A percentile compares a stretch with the other conserved stretches of the same genome.
These are phyloP conservation scores for Cocos nucifera DNA, from an alignment of 176 grass and related monocot genomes.

Conservation along the genomic window DNA sequence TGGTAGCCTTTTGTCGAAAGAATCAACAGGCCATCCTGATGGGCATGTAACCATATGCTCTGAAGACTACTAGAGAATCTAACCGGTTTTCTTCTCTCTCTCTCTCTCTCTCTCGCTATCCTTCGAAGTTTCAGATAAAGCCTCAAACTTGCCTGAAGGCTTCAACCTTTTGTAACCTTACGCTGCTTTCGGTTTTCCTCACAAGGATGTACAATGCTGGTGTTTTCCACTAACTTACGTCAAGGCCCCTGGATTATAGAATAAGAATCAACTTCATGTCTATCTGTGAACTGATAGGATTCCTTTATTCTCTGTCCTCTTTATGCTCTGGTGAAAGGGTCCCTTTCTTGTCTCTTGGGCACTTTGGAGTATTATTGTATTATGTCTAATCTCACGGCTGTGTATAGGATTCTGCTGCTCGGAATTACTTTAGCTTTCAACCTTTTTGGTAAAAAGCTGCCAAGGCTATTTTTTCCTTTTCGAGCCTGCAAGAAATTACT, in stretches of 20 bases:
- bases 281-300: conserved; percentile 30
- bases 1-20: conserved; percentile 15
- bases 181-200: too few species aligned
- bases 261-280: background rate
- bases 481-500: conserved; percentile 40
- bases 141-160: too few species aligned
- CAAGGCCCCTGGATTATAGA: background rate
- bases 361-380: conserved; percentile 26
- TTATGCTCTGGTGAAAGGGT: conserved; percentile 56
- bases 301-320: conserved; percentile 34
- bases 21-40: background rate
- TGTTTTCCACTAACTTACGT: too few species aligned
- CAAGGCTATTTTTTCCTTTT: conserved; percentile 47
- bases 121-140: too few species aligned
- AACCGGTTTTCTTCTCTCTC: too few species aligned
- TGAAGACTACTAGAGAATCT: too few species aligned
- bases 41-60: too few species aligned
- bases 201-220: too few species aligned
- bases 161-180: too few species aligned
- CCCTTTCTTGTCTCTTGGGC: conserved; percentile 36
- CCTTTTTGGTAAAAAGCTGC: conserved; percentile 49
- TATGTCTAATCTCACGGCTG: conserved; percentile 28
- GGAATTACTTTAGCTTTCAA: conserved; percentile 50
- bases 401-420: conserved; percentile 38
- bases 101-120: too few species aligned